These are phyloP conservation scores for Tagetes erecta DNA, from an alignment of 129 eudicot genomes.

Conservation along the genomic window DNA sequence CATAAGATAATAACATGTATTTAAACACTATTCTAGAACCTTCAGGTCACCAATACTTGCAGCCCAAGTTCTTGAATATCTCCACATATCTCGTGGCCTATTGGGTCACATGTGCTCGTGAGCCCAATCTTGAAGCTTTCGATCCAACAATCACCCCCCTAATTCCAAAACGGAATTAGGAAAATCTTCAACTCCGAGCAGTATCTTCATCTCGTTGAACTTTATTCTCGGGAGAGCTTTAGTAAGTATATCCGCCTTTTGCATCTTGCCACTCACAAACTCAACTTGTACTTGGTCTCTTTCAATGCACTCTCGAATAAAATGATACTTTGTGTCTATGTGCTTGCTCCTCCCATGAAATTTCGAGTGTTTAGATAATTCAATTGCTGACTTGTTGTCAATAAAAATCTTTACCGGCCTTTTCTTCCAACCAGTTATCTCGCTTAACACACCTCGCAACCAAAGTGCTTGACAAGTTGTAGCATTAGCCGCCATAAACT, in stretches of 20 bases:
- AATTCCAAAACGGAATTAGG: too few relatives aligned
- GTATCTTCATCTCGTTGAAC: too few relatives aligned
- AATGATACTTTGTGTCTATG: neutral
- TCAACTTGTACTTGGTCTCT: neutral
- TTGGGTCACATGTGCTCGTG: neutral
- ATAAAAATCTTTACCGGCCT: neutral
- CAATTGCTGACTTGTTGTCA: neutral
- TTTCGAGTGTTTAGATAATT: neutral
- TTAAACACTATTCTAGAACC: too few relatives aligned
- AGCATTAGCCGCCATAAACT: neutral
- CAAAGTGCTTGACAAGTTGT: neutral
- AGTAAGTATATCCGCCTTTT: neutral
- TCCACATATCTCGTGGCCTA: too few relatives aligned
- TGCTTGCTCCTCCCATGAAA: neutral
- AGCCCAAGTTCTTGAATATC: too few relatives aligned
- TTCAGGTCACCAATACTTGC: too few relatives aligned
- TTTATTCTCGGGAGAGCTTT: neutral
- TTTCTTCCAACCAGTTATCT: neutral
- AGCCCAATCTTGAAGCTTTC: too few relatives aligned
- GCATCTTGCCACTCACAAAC: neutral
- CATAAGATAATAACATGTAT: too few relatives aligned
- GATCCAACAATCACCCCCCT: too few relatives aligned
- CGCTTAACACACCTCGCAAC: neutral
- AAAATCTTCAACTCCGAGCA: too few relatives aligned
- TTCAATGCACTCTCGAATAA: neutral